Conservation (phyloP, 306 rosid species). For the Quercus engelmannii region DNA sequence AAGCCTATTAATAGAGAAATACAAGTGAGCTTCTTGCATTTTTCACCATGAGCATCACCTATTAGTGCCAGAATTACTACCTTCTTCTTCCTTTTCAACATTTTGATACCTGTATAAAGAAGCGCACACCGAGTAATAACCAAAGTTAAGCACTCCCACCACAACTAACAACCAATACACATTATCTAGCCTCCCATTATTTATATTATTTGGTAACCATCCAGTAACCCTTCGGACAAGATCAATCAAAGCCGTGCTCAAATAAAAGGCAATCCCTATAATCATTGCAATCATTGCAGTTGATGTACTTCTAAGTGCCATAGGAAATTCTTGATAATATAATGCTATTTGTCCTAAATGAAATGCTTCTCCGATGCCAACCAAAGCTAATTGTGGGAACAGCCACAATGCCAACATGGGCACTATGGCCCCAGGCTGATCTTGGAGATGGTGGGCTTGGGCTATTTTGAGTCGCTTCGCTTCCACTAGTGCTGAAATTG, state of each 20-base stretch:
- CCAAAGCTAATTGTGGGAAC: constrained; percentile 48
- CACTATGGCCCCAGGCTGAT: neutral
- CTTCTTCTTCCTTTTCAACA: constrained; percentile 1
- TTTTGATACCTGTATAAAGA: constrained; percentile 42
- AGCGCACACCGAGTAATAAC: constrained; percentile 46
- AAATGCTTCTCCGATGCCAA: constrained; percentile 68
- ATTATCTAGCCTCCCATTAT: constrained; percentile 42
- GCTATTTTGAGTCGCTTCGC: constrained; percentile 47
- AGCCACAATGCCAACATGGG: constrained; percentile 45
- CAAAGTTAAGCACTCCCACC: constrained; percentile 51
- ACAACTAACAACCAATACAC: constrained; percentile 53
- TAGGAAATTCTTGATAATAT: constrained; percentile 63
- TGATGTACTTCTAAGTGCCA: constrained; percentile 42
- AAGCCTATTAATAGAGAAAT: constrained; percentile 20
- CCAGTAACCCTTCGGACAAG: constrained; percentile 35
- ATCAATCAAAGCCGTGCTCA: constrained; percentile 38
- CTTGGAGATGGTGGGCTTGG: neutral
- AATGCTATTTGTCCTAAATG: constrained; percentile 63
- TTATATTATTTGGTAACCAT: constrained; percentile 60
- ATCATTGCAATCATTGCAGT: constrained; percentile 34
- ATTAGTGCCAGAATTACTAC: neutral
- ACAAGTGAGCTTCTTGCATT: neutral
- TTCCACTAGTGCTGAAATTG: constrained; percentile 55
- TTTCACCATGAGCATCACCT: neutral
- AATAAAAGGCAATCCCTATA: constrained; percentile 15